Conservation (phyloP, 208 protist species). For the Wallacemonas sp. region DNA sequence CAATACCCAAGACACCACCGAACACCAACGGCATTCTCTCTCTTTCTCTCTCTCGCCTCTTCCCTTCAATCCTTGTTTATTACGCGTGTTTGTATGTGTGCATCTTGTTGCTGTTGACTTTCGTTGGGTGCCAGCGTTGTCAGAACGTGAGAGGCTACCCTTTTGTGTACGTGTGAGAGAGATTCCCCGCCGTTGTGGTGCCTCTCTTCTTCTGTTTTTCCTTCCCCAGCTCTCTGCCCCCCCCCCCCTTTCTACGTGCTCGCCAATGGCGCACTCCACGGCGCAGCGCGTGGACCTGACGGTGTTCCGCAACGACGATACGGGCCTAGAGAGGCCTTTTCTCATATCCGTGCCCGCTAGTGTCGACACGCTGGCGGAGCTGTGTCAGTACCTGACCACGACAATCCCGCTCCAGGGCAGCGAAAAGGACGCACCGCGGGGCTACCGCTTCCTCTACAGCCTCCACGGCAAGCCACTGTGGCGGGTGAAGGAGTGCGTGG, state of each 20-base stretch:
- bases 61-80: too few relatives aligned
- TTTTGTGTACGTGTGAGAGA: too few relatives aligned
- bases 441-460: slow-evolving; percentile 79
- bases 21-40: too few relatives aligned
- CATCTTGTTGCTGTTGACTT: too few relatives aligned
- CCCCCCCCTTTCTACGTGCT: not conserved
- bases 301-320: slow-evolving; percentile 68
- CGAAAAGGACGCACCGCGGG: slow-evolving; percentile 2
- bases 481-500: slow-evolving; percentile 68
- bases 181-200: too few relatives aligned
- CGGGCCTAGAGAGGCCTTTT: slow-evolving; percentile 40
- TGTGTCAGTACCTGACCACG: slow-evolving; percentile 47
- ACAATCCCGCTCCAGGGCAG: slow-evolving; percentile 24
- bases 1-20: too few relatives aligned
- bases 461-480: slow-evolving; percentile 62
- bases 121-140: too few relatives aligned
- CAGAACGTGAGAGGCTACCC: too few relatives aligned
- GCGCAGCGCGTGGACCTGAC: slow-evolving; percentile 17
- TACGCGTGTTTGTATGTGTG: too few relatives aligned
- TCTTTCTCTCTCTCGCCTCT: too few relatives aligned
- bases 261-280: not conserved
- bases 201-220: not conserved
- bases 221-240: slow-evolving; percentile 3
- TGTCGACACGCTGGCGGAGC: slow-evolving; percentile 63
- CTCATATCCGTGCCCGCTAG: slow-evolving; percentile 26